These are phyloP conservation scores for Fraxinus velutina DNA, from an alignment of 305 asterid species.

Conservation along the genomic window DNA sequence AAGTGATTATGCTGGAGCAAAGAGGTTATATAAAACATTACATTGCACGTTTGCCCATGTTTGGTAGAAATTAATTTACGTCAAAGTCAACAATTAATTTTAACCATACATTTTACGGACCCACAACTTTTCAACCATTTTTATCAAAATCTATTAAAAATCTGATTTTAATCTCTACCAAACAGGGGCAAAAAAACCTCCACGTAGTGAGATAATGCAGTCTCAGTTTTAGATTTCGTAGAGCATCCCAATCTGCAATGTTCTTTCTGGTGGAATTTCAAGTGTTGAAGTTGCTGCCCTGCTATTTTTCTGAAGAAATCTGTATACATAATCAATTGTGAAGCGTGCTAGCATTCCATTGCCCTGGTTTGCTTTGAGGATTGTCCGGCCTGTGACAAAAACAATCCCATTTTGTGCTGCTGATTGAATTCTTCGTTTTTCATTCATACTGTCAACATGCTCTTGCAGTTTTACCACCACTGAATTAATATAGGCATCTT, in stretches of 20 bases:
- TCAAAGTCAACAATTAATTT: too few relatives aligned
- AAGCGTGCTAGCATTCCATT: conserved; percentile 27
- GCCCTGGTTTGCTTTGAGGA: conserved; percentile 32
- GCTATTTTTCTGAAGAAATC: conserved; percentile 53
- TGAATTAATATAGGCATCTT: conserved; percentile 23
- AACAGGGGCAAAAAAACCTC: background rate
- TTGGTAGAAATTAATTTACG: too few relatives aligned
- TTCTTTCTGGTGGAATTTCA: conserved; percentile 33
- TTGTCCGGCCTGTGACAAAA: conserved; percentile 36
- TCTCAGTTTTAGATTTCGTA: conserved; percentile 34
- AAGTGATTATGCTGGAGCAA: background rate
- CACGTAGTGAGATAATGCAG: background rate
- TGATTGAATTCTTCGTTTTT: conserved; percentile 18
- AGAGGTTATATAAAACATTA: background rate
- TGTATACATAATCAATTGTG: conserved; percentile 36
- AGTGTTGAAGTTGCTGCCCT: conserved; percentile 31
- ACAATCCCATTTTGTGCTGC: conserved; percentile 21
- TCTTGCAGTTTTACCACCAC: conserved; percentile 21
- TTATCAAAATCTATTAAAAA: too few relatives aligned
- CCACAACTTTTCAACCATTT: too few relatives aligned
- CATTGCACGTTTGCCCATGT: background rate
- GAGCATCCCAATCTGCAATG: conserved; percentile 50
- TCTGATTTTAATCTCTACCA: too few relatives aligned
- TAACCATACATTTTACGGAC: too few relatives aligned
- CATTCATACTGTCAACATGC: conserved; percentile 9